Conservation (phyloP, 73 alveolate genomes). For the Tetrahymena elliotti region DNA sequence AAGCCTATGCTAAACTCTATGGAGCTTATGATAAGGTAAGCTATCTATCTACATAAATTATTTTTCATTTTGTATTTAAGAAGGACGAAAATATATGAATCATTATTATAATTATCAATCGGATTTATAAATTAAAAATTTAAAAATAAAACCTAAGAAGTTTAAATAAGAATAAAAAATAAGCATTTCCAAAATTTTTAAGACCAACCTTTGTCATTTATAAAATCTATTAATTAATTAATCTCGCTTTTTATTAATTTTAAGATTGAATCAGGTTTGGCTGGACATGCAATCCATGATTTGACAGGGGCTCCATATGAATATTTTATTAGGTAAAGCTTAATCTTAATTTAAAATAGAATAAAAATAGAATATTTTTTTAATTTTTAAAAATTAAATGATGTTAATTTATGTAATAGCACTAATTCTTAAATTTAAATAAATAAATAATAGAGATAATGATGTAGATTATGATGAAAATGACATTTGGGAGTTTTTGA, state of each 20-base stretch:
- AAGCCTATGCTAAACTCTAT: constrained; percentile 86
- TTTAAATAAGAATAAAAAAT: neutral
- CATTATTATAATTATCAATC: neutral
- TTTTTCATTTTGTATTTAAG: neutral
- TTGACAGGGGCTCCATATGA: constrained; percentile 78
- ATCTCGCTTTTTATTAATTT: neutral
- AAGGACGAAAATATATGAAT: neutral
- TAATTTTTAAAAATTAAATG: too few species aligned
- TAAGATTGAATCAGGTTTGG: constrained; percentile 59
- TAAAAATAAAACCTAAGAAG: neutral
- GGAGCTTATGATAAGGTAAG: constrained; percentile 58
- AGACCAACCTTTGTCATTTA: too few species aligned
- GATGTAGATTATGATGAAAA: constrained; percentile 42
- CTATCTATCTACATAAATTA: neutral
- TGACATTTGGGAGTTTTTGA: constrained; percentile 34
- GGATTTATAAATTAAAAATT: neutral
- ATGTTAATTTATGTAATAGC: too few species aligned
- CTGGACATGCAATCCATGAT: constrained; percentile 66
- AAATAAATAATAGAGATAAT: constrained; percentile 7
- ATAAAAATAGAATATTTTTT: too few species aligned
- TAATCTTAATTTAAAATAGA: neutral
- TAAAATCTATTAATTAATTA: too few species aligned
- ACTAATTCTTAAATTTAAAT: too few species aligned
- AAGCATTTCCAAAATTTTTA: too few species aligned
- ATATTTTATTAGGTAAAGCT: neutral